Evolutionary conservation across 2,329 filamentous ascomycete species (phyloP).

Genomic region (Colletotrichum graminicola): DNA sequence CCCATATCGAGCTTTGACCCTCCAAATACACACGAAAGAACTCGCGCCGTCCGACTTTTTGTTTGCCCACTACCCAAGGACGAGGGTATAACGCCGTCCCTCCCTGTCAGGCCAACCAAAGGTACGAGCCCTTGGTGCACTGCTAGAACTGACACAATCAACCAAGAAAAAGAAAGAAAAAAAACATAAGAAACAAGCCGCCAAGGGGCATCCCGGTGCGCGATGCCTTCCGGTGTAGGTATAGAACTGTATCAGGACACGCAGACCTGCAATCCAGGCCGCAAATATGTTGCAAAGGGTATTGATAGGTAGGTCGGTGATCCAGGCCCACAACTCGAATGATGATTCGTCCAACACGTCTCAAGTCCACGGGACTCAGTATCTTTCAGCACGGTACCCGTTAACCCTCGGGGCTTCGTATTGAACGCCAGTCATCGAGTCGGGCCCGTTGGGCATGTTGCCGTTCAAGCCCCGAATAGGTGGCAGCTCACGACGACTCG

Average conservation of each 20-base stretch:
- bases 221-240: constrained; percentile 13
- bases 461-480: constrained; percentile 67
- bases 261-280: constrained; percentile 12
- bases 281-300: constrained; percentile 9
- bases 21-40: constrained; percentile 21
- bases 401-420: constrained; percentile 65
- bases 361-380: constrained; percentile 43
- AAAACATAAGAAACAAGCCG: constrained; percentile 19
- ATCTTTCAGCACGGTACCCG: constrained; percentile 60
- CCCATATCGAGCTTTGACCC: constrained; percentile 18
- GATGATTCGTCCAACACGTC: not conserved
- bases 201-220: not conserved
- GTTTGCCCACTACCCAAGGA: constrained; percentile 24
- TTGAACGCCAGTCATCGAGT: constrained; percentile 76
- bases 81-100: constrained; percentile 34
- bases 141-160: constrained; percentile 17
- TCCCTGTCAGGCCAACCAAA: constrained; percentile 22
- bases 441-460: constrained; percentile 59
- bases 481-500: constrained; percentile 64
- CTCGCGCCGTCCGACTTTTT: constrained; percentile 32
- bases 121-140: constrained; percentile 18
- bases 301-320: not conserved
- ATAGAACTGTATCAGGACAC: constrained; percentile 39
- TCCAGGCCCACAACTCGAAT: not conserved
- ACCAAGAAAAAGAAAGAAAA: constrained; percentile 12